Percentiles rank a stretch among this genome's conserved stretches.
These are phyloP conservation scores for Phialemonium atrogriseum DNA, from an alignment of 2,329 filamentous ascomycete genomes.

Conservation along the genomic window DNA sequence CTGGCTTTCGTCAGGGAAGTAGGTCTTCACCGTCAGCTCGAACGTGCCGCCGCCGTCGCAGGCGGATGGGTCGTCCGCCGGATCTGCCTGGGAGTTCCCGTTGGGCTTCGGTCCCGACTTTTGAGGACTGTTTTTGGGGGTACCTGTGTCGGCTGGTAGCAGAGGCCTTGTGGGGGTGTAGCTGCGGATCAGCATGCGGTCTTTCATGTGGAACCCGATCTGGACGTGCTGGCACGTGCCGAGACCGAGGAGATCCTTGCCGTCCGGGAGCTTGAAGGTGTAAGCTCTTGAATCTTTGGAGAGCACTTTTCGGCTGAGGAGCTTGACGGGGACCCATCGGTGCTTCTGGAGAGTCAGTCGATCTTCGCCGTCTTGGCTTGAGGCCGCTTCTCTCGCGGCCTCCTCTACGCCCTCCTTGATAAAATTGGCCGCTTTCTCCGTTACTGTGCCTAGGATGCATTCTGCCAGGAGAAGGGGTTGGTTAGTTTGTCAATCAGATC, in stretches of 20 bases:
- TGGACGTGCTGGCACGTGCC: constrained; percentile 44
- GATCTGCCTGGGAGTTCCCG: neutral
- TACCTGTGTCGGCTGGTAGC: constrained; percentile 14
- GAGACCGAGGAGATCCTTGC: constrained; percentile 32
- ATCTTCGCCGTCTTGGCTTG: constrained; percentile 15
- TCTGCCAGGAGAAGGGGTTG: no score
- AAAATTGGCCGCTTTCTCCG: constrained; percentile 36
- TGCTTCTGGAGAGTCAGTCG: constrained; percentile 31
- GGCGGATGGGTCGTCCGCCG: constrained; percentile 1
- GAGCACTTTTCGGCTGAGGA: constrained; percentile 26
- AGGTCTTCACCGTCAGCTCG: constrained; percentile 41
- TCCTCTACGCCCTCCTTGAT: constrained; percentile 35
- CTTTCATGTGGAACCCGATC: constrained; percentile 42
- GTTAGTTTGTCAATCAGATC: no score
- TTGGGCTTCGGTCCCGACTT: constrained; percentile 1
- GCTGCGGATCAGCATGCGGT: constrained; percentile 39
- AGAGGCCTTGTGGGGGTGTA: constrained; percentile 43
- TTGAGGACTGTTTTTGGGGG: neutral
- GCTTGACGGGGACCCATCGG: constrained; percentile 36
- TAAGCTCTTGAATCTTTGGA: constrained; percentile 36
- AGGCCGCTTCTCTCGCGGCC: constrained; percentile 25
- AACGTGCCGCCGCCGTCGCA: constrained; percentile 33
- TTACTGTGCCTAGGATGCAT: constrained; percentile 39
- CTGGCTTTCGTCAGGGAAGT: constrained; percentile 35
- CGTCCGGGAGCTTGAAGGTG: constrained; percentile 34